Evolutionary conservation across 495 filamentous ascomycete genomes (phyloP), one percentile per base, ranked within the genome.

Genomic region (Aspergillus egyptiacus): DNA sequence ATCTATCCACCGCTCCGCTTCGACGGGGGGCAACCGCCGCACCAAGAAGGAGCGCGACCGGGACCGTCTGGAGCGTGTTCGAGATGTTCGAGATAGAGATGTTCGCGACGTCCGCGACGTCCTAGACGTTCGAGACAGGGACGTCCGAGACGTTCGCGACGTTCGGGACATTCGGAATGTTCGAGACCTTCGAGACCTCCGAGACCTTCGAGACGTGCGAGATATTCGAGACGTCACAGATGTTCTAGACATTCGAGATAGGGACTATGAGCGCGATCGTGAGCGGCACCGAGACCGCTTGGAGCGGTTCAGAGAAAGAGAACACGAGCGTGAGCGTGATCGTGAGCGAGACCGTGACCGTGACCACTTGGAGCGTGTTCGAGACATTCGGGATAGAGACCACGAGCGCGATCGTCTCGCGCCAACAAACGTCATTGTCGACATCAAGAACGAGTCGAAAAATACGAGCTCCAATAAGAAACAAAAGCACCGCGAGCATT

Each of bases 1-100:
- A 18, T 62, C 61, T 30, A 41, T 69, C 2, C 60, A 63, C 24
- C 68, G 71, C 2, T 74, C 71, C 2, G 58, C 63, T 7, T 74
- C 71, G 6, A 73, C 67, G 1, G 70, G 71, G 24, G 70, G 71
- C 24, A 59, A 53, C 14, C 58, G 65, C n/a, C 68, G 69, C 13
- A 54, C 49, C 28, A 56, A 58, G 0, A 18, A 28, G n/a, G 59
- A 62, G 18, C 57, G 19, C 10, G 36, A 31, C 3, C 30, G 30
- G 11, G 30, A 39, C n/a, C n/a, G n/a, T 13, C 19, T 18, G 23
- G 36, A 8, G 17, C 34, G 34, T 6, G 32, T 17, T 5, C 10
- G 32, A 14, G 32, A 35, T 15, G n/a, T n/a, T n/a, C 32, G 32
- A 17, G 32, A 35, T 5, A n/a, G 32, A 14, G 32, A 35, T 22